A percentile compares a stretch with the other conserved stretches of the same genome.
phyloP scores from a whole-genome alignment of 2,329 filamentous ascomycete species.

The Aplosporella prunicola region DNA sequence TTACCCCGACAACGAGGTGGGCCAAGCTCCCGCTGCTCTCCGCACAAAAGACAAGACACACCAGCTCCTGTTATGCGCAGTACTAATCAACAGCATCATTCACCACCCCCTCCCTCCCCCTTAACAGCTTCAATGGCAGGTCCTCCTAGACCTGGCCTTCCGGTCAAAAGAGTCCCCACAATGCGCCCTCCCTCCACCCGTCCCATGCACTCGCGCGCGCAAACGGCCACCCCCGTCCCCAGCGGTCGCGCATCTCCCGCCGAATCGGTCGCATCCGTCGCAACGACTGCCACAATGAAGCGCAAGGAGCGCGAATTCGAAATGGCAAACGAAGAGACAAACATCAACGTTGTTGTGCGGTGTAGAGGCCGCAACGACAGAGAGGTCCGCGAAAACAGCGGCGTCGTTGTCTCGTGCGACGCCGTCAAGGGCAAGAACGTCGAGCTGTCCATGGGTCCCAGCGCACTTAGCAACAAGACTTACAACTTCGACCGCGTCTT shows the following conservation, averaged over 20 bases:
- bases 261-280: conserved; percentile 54
- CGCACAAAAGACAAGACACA: too few species aligned
- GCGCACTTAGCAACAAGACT: conserved; percentile 86
- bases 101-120: neutral
- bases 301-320: conserved; percentile 84
- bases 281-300: conserved; percentile 46
- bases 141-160: conserved; percentile 42
- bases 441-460: conserved; percentile 85
- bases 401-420: conserved; percentile 79
- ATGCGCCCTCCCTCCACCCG: conserved; percentile 48
- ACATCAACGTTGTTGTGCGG: conserved; percentile 94
- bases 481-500: conserved; percentile 98
- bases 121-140: conserved; percentile 42
- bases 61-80: too few species aligned
- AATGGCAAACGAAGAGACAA: conserved; percentile 65
- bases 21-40: too few species aligned
- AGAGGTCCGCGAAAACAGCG: conserved; percentile 89
- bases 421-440: conserved; percentile 79
- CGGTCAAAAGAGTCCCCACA: conserved; percentile 40
- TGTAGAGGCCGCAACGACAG: conserved; percentile 88
- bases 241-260: conserved; percentile 58
- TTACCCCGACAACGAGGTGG: too few species aligned
- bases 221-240: conserved; percentile 36
- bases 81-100: too few species aligned
- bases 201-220: conserved; percentile 42